phyloP scores from a whole-genome alignment of 1,139 yeast species.

The Taphrina deformans region DNA sequence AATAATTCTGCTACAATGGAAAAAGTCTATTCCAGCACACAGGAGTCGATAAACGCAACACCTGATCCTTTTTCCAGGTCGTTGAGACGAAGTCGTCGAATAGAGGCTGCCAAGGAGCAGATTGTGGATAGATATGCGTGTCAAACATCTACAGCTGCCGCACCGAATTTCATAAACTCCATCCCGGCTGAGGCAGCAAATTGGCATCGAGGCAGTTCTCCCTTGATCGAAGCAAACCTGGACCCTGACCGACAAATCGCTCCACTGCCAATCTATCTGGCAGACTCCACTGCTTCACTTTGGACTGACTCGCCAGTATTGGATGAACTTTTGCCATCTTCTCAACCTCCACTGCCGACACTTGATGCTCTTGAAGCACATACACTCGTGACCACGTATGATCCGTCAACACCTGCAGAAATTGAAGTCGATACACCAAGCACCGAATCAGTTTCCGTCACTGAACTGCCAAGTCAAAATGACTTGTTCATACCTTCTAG shows the following conservation, averaged over 20 bases:
- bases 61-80: background rate
- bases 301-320: background rate
- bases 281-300: background rate
- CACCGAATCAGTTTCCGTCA: background rate
- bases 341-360: background rate
- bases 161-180: background rate
- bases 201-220: constrained; percentile 1
- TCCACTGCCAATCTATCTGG: no score
- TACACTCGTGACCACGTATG: no score
- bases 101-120: background rate
- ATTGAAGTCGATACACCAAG: background rate
- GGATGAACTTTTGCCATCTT: background rate
- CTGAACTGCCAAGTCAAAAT: background rate
- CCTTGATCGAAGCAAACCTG: background rate
- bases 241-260: background rate
- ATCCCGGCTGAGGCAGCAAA: background rate
- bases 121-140: no score
- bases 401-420: no score
- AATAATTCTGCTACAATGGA: background rate
- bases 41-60: constrained; percentile 5
- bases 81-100: background rate
- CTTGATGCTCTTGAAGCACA: background rate
- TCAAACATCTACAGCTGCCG: background rate
- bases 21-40: background rate
- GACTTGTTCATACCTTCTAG: background rate